These are phyloP conservation scores for Talaromyces sp. DNA, from an alignment of 2,329 filamentous ascomycete genomes.

Conservation along the genomic window DNA sequence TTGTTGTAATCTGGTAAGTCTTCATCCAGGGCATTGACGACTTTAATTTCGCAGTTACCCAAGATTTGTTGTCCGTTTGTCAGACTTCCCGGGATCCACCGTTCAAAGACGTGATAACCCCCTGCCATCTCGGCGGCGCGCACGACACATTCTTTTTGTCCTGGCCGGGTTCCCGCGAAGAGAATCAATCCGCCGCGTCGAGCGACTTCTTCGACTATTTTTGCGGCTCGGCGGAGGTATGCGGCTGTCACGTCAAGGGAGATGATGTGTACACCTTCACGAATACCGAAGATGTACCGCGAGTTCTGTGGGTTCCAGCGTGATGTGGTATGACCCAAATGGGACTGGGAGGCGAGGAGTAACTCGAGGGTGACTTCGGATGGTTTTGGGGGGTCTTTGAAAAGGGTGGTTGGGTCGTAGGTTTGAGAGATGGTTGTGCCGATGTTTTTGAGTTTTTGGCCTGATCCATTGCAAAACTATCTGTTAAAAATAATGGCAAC, in stretches of 20 bases:
- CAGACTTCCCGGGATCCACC: conserved; percentile 86
- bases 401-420: conserved; percentile 31
- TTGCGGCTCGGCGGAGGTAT: conserved; percentile 86
- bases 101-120: conserved; percentile 83
- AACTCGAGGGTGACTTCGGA: conserved; percentile 84
- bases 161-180: conserved; percentile 81
- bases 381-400: conserved; percentile 68
- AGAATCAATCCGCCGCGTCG: conserved; percentile 78
- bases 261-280: conserved; percentile 88
- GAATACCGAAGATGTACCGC: conserved; percentile 86
- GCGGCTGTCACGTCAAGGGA: conserved; percentile 82
- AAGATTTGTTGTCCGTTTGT: conserved; percentile 91
- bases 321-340: conserved; percentile 85
- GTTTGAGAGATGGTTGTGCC: conserved; percentile 25
- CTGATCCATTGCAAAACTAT: conserved; percentile 18
- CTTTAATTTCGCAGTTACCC: conserved; percentile 61
- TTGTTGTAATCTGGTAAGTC: conserved; percentile 59
- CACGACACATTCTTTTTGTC: conserved; percentile 75
- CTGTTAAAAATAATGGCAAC: neutral
- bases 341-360: conserved; percentile 77
- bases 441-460: conserved; percentile 27
- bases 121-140: conserved; percentile 70
- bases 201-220: conserved; percentile 81
- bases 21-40: conserved; percentile 71
- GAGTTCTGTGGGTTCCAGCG: conserved; percentile 94